These are phyloP conservation scores for Exophiala bonariae DNA, from an alignment of 2,329 filamentous ascomycete species.

Conservation along the genomic window DNA sequence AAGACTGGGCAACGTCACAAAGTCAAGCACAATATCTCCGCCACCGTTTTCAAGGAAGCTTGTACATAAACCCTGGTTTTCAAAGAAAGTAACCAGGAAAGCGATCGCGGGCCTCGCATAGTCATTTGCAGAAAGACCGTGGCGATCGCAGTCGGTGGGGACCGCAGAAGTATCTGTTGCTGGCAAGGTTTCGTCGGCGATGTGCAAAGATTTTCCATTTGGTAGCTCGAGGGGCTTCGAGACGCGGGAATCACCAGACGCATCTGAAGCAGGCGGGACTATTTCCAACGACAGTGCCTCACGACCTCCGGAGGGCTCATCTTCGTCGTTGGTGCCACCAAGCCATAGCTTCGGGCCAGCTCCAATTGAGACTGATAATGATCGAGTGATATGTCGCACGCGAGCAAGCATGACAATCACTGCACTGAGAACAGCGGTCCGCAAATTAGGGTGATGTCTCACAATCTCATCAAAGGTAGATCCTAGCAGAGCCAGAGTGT, in stretches of 20 bases:
- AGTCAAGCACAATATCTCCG: constrained; percentile 73
- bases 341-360: constrained; percentile 79
- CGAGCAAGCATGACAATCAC: constrained; percentile 85
- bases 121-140: constrained; percentile 58
- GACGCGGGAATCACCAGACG: constrained; percentile 10
- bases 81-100: constrained; percentile 76
- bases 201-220: constrained; percentile 36
- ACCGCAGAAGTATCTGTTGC: constrained; percentile 7
- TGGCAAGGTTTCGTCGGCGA: constrained; percentile 18
- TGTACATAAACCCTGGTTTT: constrained; percentile 69
- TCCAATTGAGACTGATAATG: constrained; percentile 66
- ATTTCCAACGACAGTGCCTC: constrained; percentile 24
- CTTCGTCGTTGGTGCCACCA: constrained; percentile 57
- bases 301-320: constrained; percentile 58
- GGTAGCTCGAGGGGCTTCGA: constrained; percentile 32
- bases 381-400: constrained; percentile 71
- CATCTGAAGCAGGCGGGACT: constrained; percentile 9
- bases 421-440: constrained; percentile 77
- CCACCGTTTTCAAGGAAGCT: constrained; percentile 77
- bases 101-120: constrained; percentile 75
- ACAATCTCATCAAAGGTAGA: constrained; percentile 90
- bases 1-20: constrained; percentile 78
- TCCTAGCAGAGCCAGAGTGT: constrained; percentile 73
- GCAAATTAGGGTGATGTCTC: constrained; percentile 84
- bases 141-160: constrained; percentile 45